Evolutionary conservation across 2,329 filamentous ascomycete genomes (phyloP).

Genomic region (Coccinonectria pachysandricola): DNA sequence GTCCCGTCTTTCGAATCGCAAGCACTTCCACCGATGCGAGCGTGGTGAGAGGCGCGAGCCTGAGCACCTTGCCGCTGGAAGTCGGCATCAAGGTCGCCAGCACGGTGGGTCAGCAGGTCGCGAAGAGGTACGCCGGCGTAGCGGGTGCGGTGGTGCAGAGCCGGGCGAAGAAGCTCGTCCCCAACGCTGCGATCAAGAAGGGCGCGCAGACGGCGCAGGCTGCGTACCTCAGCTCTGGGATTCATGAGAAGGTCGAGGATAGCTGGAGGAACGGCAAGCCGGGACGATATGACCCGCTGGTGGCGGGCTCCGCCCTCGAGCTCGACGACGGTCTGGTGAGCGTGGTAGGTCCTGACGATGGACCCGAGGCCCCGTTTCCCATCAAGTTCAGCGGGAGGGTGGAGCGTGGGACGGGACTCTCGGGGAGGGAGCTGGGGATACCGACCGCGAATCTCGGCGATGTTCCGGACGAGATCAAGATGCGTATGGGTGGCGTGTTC

Average conservation of each 20-base stretch:
- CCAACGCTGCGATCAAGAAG: slow-evolving; percentile 23
- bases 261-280: slow-evolving; percentile 29
- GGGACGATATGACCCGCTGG: slow-evolving; percentile 26
- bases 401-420: slow-evolving; percentile 32
- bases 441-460: slow-evolving; percentile 45
- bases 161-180: slow-evolving; percentile 27
- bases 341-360: slow-evolving; percentile 38
- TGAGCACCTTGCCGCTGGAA: slow-evolving; percentile 56
- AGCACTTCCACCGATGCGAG: slow-evolving; percentile 53
- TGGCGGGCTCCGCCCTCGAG: slow-evolving; percentile 15
- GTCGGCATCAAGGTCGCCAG: slow-evolving; percentile 48
- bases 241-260: slow-evolving; percentile 18
- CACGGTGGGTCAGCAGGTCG: slow-evolving; percentile 35
- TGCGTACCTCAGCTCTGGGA: slow-evolving; percentile 23
- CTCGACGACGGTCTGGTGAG: slow-evolving; percentile 24
- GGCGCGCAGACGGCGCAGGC: slow-evolving; percentile 30
- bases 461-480: slow-evolving; percentile 40
- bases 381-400: slow-evolving; percentile 40
- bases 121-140: slow-evolving; percentile 31
- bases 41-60: slow-evolving; percentile 52
- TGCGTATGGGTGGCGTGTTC: slow-evolving; percentile 50
- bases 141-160: slow-evolving; percentile 30
- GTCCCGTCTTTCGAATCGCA: slow-evolving; percentile 58
- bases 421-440: slow-evolving; percentile 30
- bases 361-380: slow-evolving; percentile 44